Evolutionary conservation across 805 yeast species (phyloP), one percentile per base, ranked within the genome.

Genomic region (Nadsonia fulvescens): DNA sequence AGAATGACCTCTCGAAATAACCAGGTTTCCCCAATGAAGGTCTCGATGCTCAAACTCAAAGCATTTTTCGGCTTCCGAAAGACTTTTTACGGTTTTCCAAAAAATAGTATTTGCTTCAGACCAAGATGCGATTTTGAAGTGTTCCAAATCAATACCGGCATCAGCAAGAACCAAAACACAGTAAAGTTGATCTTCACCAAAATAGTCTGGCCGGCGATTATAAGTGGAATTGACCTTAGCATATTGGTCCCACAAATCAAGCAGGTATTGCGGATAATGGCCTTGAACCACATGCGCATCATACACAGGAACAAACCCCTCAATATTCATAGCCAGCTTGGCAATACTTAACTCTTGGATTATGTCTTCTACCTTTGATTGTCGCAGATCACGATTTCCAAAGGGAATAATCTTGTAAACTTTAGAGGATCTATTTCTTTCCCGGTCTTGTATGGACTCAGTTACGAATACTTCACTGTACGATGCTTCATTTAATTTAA

Each of bases 41-140:
- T 74, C 78, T 24, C 86, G 55, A 39, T 75, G 86, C 46, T 74
- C 83, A 46, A 73, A 73, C 33, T 60, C 54, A 32, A 52, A 50
- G 18, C 49, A 40, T 9, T 51, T 44, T 43, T 75, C 82, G 1
- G 67, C 72, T 6, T 46, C 47, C 14, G 63, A 58, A 14, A 74
- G 45, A 4, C 56, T 45, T n/a, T 51, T 44, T 2, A 56, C 66
- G 14, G 68, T 49, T 33, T 57, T 58, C 66, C 70, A 62, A 37
- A 74, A 70, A 1, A 74, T 57, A 6, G 33, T 29, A 41, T 52
- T 42, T 8, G 56, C 55, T 25, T 50, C 58, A 8, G 29, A 32
- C 50, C 52, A 50, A 20, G 51, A 44, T 14, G 37, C 35, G 9
- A 69, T 31, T 22, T 41, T 39, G 31, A 53, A 61, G 25, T 53